Evolutionary conservation across 2,329 filamentous ascomycete species (phyloP), one percentile per base, ranked within the genome.

Genomic region (Aspergillus floridensis): DNA sequence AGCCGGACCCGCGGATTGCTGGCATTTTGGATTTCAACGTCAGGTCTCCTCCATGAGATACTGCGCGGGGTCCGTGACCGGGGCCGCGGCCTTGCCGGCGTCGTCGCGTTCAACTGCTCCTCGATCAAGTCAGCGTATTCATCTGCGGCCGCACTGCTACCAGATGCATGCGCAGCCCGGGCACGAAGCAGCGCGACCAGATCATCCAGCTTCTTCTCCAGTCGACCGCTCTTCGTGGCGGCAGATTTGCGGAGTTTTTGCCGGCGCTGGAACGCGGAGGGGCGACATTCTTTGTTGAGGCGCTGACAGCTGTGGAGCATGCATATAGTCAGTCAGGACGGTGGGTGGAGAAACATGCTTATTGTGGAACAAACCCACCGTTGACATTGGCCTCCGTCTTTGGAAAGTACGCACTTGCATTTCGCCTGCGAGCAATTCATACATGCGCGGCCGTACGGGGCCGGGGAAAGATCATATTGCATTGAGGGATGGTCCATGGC

Each of bases 231-330:
- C 29, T 64, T 69, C 2, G 66, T 53, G 10, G 55, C 59, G 2
- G 57, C 57, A 2, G 55, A 49, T 12, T 53, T 53, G 24, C 60
- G 65, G 4, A 56, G 48, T 1, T 56, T 61, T 14, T 67, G 72
- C 48, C 70, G 73, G 38, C 77, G 71, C 8, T 73, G 63, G 26
- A 74, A 66, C 22, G 66, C 59, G 11, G 76, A 70, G 12, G 77
- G 76, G 4, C 70, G 68, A 61, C 79, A 81, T 32, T 74, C 65
- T 61, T 76, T 78, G n/a, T 74, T 72, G 1, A 81, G 64, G 4
- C 79, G 78, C 54, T 73, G 67, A 52, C 79, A 81, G 56, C 79
- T 76, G 38, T 60, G 48, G 47, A 1, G 7, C 12, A 19, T 16
- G n/a, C 14, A 44, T 8, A 6, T 26, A 29, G 5, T 49, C 26